Percentiles rank a stretch among this genome's conserved stretches.
These are phyloP conservation scores for Dothidotthia symphoricarpi DNA, from an alignment of 2,329 filamentous ascomycete species.

Conservation along the genomic window DNA sequence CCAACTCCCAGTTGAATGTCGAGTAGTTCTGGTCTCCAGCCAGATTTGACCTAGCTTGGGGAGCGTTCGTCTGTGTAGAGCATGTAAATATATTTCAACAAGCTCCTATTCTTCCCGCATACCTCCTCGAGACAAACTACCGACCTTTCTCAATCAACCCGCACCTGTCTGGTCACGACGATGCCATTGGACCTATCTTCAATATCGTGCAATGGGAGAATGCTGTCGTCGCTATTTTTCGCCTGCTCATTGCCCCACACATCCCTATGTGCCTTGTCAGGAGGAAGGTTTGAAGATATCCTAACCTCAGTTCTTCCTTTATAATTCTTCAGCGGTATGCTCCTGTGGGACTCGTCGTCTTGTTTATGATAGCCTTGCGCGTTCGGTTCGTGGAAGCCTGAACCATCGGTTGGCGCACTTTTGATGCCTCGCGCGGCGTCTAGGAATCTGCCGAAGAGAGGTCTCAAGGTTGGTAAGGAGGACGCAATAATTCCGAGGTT, in stretches of 20 bases:
- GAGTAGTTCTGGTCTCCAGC: no score
- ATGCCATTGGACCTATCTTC: conserved; percentile 2
- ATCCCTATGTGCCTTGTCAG: background rate
- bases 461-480: conserved; percentile 44
- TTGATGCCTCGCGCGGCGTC: conserved; percentile 20
- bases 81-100: no score
- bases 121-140: no score
- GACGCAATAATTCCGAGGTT: conserved; percentile 45
- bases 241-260: background rate
- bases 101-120: no score
- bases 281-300: background rate
- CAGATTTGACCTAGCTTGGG: no score
- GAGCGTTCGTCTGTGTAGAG: no score
- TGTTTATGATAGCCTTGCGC: no score
- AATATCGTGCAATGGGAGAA: background rate
- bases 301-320: background rate
- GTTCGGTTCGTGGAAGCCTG: background rate
- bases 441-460: conserved; percentile 25
- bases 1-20: no score
- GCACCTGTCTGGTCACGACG: conserved; percentile 1
- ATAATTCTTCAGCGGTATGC: no score
- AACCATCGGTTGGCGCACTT: background rate
- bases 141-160: background rate
- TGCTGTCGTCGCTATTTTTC: conserved; percentile 3
- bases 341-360: no score